Base-by-base conservation (phyloP, 345 rosid species). In the Lepidium aucheri region DNA sequence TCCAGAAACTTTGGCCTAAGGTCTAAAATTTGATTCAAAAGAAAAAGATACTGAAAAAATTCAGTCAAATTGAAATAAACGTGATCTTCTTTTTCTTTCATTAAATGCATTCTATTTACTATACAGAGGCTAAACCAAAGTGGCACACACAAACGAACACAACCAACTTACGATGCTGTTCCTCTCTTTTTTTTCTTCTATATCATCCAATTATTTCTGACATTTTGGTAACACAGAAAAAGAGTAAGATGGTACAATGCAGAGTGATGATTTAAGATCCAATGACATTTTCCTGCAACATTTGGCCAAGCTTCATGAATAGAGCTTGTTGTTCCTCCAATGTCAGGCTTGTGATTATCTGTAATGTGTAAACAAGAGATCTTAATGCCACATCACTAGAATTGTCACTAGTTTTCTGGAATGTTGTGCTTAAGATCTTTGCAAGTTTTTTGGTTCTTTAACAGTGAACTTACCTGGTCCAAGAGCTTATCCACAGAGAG, bases 281-380 rank as follows among this genome's bases (percentile, higher is more conserved):
- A 75, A 3, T 52, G 64, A 52, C 63, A 82, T 55, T 83, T 53
- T 81, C 90, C 63, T 78, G 86, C 36, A 91, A 68, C 65, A 90
- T 76, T 68, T 88, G 80, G 53, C 88, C 90, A n/a, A 90, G 90
- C 81, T 82, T 90, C 65, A 46, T 35, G 46, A 77, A 71, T 49
- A 92, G 72, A 52, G 78, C 69, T 65, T 85, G 80, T 71, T 88
- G 98, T 73, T 93, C 96, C 75, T 93, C 97, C 3, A 84, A 65
- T 9, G 88, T 78, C 44, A 93, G 82, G 72, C 56, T 79, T 22
- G 84, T 70, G 71, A 84, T 71, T 53, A 93, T 85, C 97, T 93
- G 67, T 8, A 56, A 47, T 10, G 15, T 26, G 22, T 20, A 22
- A 41, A 3, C n/a, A 22, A 7, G 39, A n/a, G 5, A 44, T 61